These are phyloP conservation scores for Camelina hispida DNA, from an alignment of 345 rosid species.

Conservation along the genomic window DNA sequence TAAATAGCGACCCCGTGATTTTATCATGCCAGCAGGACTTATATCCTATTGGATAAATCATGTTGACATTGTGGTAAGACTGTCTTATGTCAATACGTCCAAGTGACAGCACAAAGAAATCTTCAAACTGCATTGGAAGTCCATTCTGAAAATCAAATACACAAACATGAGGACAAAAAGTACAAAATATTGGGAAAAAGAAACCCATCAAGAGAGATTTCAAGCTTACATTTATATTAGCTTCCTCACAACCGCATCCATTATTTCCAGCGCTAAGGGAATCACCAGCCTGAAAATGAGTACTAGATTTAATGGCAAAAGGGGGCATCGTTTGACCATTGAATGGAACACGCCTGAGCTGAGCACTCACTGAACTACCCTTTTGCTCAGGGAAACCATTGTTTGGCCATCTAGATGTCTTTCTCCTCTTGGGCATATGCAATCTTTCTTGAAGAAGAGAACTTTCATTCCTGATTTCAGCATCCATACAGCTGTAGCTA, in stretches of 20 bases:
- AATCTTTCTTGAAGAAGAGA: slow-evolving; percentile 60
- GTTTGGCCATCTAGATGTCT: slow-evolving; percentile 52
- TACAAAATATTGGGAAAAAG: not conserved
- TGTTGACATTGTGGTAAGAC: slow-evolving; percentile 67
- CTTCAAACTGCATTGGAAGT: slow-evolving; percentile 89
- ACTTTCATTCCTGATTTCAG: slow-evolving; percentile 53
- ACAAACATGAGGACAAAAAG: slow-evolving; percentile 29
- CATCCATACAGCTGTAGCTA: slow-evolving; percentile 48
- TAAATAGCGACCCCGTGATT: slow-evolving; percentile 86
- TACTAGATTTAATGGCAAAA: slow-evolving; percentile 44
- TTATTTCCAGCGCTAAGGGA: slow-evolving; percentile 48
- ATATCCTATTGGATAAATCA: slow-evolving; percentile 84
- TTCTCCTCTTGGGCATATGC: slow-evolving; percentile 64
- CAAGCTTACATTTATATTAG: slow-evolving; percentile 55
- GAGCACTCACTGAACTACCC: slow-evolving; percentile 51
- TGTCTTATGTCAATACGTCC: slow-evolving; percentile 81
- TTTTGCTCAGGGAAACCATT: slow-evolving; percentile 66
- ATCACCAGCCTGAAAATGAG: slow-evolving; percentile 48
- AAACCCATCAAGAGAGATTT: not conserved
- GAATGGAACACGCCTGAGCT: slow-evolving; percentile 50
- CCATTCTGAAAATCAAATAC: slow-evolving; percentile 62
- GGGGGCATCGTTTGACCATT: slow-evolving; percentile 49
- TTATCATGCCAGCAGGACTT: slow-evolving; percentile 98
- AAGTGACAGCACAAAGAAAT: slow-evolving; percentile 83
- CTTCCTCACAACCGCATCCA: slow-evolving; percentile 46